Evolutionary conservation across 192 early-diverging fungal genomes (phyloP), one percentile per base, ranked within the genome.

Genomic region (Linnemannia hyalina): DNA sequence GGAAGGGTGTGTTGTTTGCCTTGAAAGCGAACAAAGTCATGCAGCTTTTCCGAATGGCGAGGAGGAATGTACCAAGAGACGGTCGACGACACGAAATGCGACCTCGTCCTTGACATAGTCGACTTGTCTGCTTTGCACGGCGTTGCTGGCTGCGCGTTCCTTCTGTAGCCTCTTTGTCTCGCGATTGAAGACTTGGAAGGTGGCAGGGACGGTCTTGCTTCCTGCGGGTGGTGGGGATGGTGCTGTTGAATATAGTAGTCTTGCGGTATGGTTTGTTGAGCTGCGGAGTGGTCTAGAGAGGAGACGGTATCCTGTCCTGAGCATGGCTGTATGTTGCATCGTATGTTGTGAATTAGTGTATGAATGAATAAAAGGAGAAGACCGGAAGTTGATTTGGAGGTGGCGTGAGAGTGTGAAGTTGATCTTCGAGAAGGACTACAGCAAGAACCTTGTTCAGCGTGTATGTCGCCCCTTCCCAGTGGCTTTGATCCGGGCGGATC

Each of bases 51-150:
- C 3, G 5, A n/a, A 54, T 42, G 16, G 41, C 40, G 18, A 81
- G 7, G 41, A 22, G 5, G 69, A 41, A 26, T 22, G 22, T 88
- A 95, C 95, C 91, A 98, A 78, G 44, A 99, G 85, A 44, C 97
- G 91, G 82, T 99, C 98, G 7, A 95, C 96, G 18, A 99, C 88
- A 29, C 97, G 89, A 49, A 92, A 92, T 22, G 98, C 98, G 20
- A 97, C 92, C 76, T 98, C 97, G 89, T 99, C 96, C 71, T 94
- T 94, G 49, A 99, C 90, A 85, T 99, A 99, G 88, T 99, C 98
- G 7, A 95, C 95, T 40, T 93, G 88, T 7, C 94, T 93, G 77
- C 94, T 95, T 29, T 91, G 73, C 65, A 81, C 78, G 60, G 70
- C 60, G 81, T 96, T 84, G 6, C 85, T 74, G 0, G 94, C 94